A percentile compares a stretch with the other conserved stretches of the same genome.
These are phyloP conservation scores for Calamus simplicifolius DNA, from an alignment of 176 grass and related monocot genomes.

Conservation along the genomic window DNA sequence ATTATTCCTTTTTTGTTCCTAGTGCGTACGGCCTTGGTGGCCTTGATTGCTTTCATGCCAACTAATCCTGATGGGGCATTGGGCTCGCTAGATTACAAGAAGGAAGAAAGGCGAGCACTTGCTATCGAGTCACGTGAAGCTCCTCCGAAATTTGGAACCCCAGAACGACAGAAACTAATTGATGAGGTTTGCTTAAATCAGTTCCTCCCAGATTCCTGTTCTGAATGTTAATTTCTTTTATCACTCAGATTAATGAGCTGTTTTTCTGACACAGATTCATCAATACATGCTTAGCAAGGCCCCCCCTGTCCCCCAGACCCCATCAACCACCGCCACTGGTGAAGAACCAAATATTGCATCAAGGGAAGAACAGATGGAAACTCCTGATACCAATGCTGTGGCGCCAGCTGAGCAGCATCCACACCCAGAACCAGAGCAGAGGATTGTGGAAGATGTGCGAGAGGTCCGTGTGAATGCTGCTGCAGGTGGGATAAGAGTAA, in stretches of 20 bases:
- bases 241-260: not conserved
- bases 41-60: constrained; percentile 96
- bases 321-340: constrained; percentile 12
- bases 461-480: constrained; percentile 22
- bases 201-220: not conserved
- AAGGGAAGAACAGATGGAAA: constrained; percentile 25
- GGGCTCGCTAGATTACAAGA: constrained; percentile 88
- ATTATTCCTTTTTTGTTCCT: constrained; percentile 8
- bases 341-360: constrained; percentile 10
- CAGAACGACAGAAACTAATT: constrained; percentile 87
- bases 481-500: constrained; percentile 21
- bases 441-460: constrained; percentile 30
- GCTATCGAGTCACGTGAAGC: constrained; percentile 74
- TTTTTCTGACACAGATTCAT: constrained; percentile 58
- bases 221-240: not conserved
- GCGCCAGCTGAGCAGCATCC: constrained; percentile 16
- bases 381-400: constrained; percentile 19
- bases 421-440: constrained; percentile 31
- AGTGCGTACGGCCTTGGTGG: constrained; percentile 94
- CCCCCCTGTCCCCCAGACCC: constrained; percentile 48
- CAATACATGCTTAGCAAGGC: constrained; percentile 74
- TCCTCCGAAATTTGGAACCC: constrained; percentile 65
- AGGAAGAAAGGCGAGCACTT: constrained; percentile 68
- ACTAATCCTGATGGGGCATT: constrained; percentile 86
- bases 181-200: constrained; percentile 41